phyloP scores from a whole-genome alignment of 2,329 filamentous ascomycete genomes.

The Arthroderma sp. region DNA sequence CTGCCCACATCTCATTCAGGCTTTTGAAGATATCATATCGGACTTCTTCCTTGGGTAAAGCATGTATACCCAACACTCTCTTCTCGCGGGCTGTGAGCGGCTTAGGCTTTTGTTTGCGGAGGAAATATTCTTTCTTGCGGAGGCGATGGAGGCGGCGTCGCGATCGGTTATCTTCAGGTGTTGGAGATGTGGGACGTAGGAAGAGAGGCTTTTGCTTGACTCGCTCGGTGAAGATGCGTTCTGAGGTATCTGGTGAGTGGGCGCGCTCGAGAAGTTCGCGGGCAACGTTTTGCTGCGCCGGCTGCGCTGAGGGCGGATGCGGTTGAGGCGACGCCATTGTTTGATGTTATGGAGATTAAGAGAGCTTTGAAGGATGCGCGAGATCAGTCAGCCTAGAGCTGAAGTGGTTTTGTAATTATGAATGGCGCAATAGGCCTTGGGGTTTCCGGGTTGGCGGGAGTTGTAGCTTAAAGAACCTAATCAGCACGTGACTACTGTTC shows the following conservation, averaged over 20 bases:
- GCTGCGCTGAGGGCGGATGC: slow-evolving; percentile 10
- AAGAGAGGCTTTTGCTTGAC: slow-evolving; percentile 70
- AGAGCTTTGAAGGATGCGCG: too few species aligned
- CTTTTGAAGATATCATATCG: slow-evolving; percentile 67
- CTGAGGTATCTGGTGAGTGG: slow-evolving; percentile 59
- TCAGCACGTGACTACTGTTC: background rate
- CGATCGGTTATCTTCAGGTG: slow-evolving; percentile 36
- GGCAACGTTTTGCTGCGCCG: slow-evolving; percentile 32
- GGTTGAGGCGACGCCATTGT: background rate
- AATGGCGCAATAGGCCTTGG: background rate
- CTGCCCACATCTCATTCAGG: slow-evolving; percentile 65
- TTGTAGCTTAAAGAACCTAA: background rate
- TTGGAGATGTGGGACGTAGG: slow-evolving; percentile 63
- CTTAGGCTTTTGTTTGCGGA: slow-evolving; percentile 40
- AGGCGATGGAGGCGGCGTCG: slow-evolving; percentile 40
- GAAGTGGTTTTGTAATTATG: background rate
- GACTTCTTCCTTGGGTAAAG: slow-evolving; percentile 54
- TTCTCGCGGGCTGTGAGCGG: slow-evolving; percentile 73
- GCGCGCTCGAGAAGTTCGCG: slow-evolving; percentile 60
- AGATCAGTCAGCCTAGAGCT: too few species aligned
- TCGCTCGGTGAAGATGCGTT: slow-evolving; percentile 65
- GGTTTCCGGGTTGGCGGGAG: background rate
- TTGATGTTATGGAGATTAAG: background rate
- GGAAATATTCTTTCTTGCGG: slow-evolving; percentile 34
- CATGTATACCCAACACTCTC: slow-evolving; percentile 57